phyloP scores from a whole-genome alignment of 176 grass and related monocot genomes.

The Raddia distichophylla region DNA sequence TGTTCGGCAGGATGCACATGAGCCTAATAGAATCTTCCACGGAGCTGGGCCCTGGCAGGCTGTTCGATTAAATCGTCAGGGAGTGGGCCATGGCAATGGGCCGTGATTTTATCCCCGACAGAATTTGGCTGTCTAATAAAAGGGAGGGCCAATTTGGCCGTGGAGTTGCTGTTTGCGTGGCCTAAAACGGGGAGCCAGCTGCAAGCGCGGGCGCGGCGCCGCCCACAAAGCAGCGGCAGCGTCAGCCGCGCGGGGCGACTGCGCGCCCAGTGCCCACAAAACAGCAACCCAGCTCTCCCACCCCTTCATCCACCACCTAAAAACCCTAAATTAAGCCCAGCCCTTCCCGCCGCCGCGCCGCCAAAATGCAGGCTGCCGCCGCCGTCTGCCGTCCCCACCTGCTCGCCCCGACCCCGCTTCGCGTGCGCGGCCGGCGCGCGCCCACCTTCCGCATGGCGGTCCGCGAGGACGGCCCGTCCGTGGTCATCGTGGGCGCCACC shows the following conservation, averaged over 20 bases:
- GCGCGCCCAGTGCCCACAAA: constrained; percentile 29
- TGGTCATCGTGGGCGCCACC: constrained; percentile 93
- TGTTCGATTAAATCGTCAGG: too few species aligned
- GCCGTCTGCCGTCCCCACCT: constrained; percentile 51
- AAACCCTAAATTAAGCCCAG: constrained; percentile 42
- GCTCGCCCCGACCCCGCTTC: constrained; percentile 20
- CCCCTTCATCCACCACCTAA: constrained; percentile 19
- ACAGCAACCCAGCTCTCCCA: constrained; percentile 9
- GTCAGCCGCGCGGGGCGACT: neutral
- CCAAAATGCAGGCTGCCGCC: constrained; percentile 69
- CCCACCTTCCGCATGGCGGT: constrained; percentile 76
- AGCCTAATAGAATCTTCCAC: too few species aligned
- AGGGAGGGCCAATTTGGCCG: constrained; percentile 6
- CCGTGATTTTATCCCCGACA: too few species aligned
- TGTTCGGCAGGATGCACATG: too few species aligned
- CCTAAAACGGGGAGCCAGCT: constrained; percentile 3
- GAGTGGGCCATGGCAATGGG: too few species aligned
- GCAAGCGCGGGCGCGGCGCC: neutral
- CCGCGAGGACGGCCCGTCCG: constrained; percentile 70
- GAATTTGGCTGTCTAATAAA: too few species aligned
- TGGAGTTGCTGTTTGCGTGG: neutral
- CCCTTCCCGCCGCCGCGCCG: neutral
- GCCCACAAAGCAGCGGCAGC: neutral
- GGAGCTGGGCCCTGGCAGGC: too few species aligned
- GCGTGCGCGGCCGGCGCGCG: neutral